Percentiles rank a stretch among this genome's conserved stretches.
Evolutionary conservation across 108 stramenopile genomes (phyloP).

Genomic region (Nannochloropsis oceanica): DNA sequence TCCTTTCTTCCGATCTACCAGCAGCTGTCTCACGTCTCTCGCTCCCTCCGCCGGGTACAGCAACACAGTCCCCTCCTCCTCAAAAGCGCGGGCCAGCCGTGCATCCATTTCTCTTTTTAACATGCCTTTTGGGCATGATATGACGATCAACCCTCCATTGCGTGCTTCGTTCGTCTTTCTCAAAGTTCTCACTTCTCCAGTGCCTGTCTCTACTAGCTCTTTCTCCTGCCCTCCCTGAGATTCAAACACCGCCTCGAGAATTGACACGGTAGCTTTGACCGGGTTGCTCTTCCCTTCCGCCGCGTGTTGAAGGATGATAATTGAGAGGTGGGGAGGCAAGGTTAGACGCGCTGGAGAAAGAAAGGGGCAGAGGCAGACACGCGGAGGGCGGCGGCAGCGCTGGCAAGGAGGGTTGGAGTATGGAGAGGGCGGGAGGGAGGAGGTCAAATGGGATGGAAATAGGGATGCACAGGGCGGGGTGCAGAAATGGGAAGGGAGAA

Average conservation of each 20-base stretch:
- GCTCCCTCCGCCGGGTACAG: background rate
- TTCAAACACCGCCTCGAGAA: background rate
- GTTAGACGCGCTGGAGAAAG: background rate
- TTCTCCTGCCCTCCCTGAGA: background rate
- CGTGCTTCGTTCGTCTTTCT: background rate
- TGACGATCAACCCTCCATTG: background rate
- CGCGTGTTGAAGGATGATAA: background rate
- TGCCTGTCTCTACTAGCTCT: background rate
- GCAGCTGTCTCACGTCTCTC: background rate
- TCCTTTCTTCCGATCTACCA: background rate
- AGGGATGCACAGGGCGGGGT: too few species aligned
- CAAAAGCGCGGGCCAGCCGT: background rate
- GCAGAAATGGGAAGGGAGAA: too few species aligned
- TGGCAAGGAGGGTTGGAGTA: background rate
- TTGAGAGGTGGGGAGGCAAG: background rate
- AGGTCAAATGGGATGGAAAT: too few species aligned
- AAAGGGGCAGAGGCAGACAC: background rate
- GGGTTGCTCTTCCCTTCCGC: background rate
- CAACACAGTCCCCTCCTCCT: background rate
- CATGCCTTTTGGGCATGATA: background rate
- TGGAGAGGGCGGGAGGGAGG: too few species aligned
- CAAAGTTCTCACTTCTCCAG: too few species aligned
- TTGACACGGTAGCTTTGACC: background rate
- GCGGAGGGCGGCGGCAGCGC: background rate
- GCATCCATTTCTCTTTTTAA: background rate